These are phyloP conservation scores for Ensete ventricosum DNA, from an alignment of 176 grass and related monocot species.

Conservation along the genomic window DNA sequence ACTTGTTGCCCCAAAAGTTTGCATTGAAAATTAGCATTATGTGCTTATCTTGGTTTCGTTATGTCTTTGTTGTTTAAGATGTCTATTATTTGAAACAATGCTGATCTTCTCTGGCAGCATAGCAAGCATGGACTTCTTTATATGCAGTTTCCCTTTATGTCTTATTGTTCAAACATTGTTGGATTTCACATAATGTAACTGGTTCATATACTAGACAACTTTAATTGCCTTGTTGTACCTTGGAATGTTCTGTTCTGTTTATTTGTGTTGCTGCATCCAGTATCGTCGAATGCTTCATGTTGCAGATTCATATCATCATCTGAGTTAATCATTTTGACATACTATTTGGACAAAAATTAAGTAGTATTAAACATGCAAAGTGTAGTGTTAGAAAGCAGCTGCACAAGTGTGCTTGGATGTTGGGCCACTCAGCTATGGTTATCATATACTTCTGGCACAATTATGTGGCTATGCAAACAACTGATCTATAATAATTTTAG, in stretches of 20 bases:
- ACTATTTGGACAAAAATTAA: too few relatives aligned
- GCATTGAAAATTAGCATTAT: background rate
- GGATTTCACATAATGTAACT: background rate
- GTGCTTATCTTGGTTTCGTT: background rate
- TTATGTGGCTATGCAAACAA: too few relatives aligned
- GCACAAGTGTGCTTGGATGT: too few relatives aligned
- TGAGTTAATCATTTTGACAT: too few relatives aligned
- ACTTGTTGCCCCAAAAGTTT: background rate
- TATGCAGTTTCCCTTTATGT: background rate
- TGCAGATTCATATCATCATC: too few relatives aligned
- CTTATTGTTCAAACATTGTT: background rate
- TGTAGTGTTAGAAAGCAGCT: too few relatives aligned
- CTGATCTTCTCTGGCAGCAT: background rate
- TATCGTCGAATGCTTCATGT: too few relatives aligned
- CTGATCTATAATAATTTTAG: too few relatives aligned
- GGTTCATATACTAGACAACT: background rate
- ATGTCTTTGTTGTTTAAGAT: background rate
- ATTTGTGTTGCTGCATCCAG: too few relatives aligned
- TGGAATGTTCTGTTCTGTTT: background rate
- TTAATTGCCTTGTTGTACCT: background rate
- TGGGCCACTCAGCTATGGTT: too few relatives aligned
- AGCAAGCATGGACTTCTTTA: background rate
- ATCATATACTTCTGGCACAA: too few relatives aligned
- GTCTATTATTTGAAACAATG: background rate
- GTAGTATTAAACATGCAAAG: too few relatives aligned